phyloP scores from a whole-genome alignment of 257 asterid species.

The Solanum okadae region DNA sequence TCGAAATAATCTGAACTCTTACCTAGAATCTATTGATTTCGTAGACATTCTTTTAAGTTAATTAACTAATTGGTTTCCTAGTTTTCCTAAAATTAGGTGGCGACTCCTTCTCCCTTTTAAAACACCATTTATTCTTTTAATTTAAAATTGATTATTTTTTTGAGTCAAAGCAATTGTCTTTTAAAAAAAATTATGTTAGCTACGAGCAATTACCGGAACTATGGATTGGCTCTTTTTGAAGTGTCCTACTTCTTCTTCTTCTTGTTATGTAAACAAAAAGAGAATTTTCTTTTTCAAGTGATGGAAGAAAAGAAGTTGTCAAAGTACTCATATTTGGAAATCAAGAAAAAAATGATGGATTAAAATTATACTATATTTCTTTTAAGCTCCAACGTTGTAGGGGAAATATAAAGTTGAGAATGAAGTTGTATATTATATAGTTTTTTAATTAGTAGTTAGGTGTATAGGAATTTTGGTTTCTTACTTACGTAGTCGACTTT shows the following conservation, averaged over 20 bases:
- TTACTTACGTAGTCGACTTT: neutral
- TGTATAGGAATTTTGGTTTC: neutral
- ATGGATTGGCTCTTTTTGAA: slow-evolving; percentile 17
- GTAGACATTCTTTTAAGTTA: too few relatives aligned
- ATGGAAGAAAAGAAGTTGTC: slow-evolving; percentile 30
- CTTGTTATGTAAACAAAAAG: slow-evolving; percentile 24
- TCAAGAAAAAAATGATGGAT: neutral
- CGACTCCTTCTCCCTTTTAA: too few relatives aligned
- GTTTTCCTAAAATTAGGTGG: too few relatives aligned
- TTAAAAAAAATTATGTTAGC: neutral
- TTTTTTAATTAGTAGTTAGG: neutral
- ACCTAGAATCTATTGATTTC: too few relatives aligned
- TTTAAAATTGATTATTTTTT: too few relatives aligned
- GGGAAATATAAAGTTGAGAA: neutral
- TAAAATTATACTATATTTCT: neutral
- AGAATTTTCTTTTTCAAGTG: slow-evolving; percentile 20
- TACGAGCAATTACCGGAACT: slow-evolving; percentile 35
- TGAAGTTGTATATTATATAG: neutral
- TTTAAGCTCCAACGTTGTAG: neutral
- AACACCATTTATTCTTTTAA: too few relatives aligned
- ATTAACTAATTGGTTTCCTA: too few relatives aligned
- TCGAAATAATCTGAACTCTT: too few relatives aligned
- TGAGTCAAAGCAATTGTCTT: too few relatives aligned
- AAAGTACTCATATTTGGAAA: slow-evolving; percentile 38
- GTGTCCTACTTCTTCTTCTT: slow-evolving; percentile 29